Evolutionary conservation across 169 alveolate species (phyloP).

Genomic region (Cryptosporidium baileyi): DNA sequence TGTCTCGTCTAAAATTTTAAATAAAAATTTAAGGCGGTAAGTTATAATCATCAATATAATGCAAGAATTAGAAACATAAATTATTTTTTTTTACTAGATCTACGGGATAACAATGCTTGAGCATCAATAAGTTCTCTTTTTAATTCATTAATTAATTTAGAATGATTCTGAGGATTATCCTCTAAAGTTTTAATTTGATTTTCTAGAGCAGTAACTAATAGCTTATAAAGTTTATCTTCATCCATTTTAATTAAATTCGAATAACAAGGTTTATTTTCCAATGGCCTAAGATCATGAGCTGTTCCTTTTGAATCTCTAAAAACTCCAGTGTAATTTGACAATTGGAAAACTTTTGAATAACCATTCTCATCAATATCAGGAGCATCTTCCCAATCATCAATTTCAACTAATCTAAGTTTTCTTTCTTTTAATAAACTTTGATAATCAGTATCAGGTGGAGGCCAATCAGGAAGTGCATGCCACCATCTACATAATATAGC

Average conservation of each 20-base stretch:
- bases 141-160: constrained; percentile 54
- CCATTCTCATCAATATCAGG: constrained; percentile 86
- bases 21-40: neutral
- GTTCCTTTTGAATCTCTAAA: constrained; percentile 87
- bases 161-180: constrained; percentile 67
- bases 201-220: constrained; percentile 80
- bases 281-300: constrained; percentile 90
- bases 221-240: constrained; percentile 73
- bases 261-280: constrained; percentile 88
- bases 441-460: constrained; percentile 86
- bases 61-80: neutral
- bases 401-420: constrained; percentile 82
- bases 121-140: constrained; percentile 41
- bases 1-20: too few species aligned
- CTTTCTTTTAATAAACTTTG: constrained; percentile 76
- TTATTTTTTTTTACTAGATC: constrained; percentile 4
- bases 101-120: constrained; percentile 28
- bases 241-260: constrained; percentile 77
- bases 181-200: constrained; percentile 78
- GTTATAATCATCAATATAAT: neutral
- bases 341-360: constrained; percentile 83
- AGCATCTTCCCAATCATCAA: constrained; percentile 87
- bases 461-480: constrained; percentile 94
- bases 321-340: constrained; percentile 87
- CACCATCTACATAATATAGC: constrained; percentile 85